phyloP scores from a whole-genome alignment of 805 yeast genomes.

The Teunomyces tritomae region DNA sequence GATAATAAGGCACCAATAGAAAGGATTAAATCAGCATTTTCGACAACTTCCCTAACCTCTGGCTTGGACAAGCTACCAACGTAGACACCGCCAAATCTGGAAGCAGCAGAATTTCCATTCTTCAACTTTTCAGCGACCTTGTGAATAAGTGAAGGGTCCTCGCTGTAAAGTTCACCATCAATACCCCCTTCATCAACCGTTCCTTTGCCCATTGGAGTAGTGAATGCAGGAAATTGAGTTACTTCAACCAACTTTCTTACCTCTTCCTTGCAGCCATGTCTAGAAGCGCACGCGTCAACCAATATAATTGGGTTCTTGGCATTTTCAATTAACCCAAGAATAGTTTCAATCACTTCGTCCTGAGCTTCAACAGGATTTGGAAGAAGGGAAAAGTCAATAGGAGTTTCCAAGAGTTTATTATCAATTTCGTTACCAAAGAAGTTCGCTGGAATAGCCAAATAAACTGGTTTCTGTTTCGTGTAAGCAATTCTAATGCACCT shows the following conservation, averaged over 20 bases:
- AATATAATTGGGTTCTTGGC: slow-evolving; percentile 72
- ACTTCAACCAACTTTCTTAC: slow-evolving; percentile 58
- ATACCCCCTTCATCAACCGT: slow-evolving; percentile 61
- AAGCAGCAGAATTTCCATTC: slow-evolving; percentile 37
- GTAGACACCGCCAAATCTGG: slow-evolving; percentile 80
- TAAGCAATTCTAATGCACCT: slow-evolving; percentile 70
- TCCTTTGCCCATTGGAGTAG: slow-evolving; percentile 91
- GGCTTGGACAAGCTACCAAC: slow-evolving; percentile 79
- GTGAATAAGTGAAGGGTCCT: slow-evolving; percentile 23
- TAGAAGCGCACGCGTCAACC: slow-evolving; percentile 83
- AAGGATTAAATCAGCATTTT: slow-evolving; percentile 68
- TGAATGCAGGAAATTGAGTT: slow-evolving; percentile 78
- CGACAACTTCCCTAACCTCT: slow-evolving; percentile 69
- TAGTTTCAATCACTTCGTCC: slow-evolving; percentile 33
- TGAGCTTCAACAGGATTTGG: slow-evolving; percentile 41
- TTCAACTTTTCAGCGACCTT: slow-evolving; percentile 21
- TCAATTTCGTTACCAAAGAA: slow-evolving; percentile 66
- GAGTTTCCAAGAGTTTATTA: slow-evolving; percentile 54
- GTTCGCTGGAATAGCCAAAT: slow-evolving; percentile 81
- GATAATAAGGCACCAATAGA: slow-evolving; percentile 82
- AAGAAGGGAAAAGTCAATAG: slow-evolving; percentile 58
- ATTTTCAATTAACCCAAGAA: slow-evolving; percentile 49
- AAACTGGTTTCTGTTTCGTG: slow-evolving; percentile 74
- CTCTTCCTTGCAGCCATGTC: slow-evolving; percentile 69
- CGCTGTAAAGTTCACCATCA: slow-evolving; percentile 21